Conservation (phyloP, 441 rosid species). For the Pelargonium cotyledonis region DNA sequence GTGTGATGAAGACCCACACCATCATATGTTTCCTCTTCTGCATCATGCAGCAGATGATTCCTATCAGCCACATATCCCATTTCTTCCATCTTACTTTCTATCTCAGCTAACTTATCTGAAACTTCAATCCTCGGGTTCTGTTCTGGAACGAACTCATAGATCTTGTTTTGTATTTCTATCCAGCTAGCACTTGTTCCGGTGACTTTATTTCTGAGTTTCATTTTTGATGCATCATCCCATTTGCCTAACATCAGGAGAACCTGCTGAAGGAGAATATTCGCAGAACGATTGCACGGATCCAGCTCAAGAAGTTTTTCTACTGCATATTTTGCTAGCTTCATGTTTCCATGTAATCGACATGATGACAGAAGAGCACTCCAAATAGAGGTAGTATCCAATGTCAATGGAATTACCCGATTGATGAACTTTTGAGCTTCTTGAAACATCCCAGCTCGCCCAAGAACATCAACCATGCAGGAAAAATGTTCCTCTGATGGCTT, state of each 20-base stretch:
- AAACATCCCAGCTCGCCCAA: conserved; percentile 23
- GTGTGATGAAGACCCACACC: conserved; percentile 23
- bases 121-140: conserved; percentile 13
- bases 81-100: conserved; percentile 23
- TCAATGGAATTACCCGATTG: conserved; percentile 11
- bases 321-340: conserved; percentile 25
- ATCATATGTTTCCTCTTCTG: conserved; percentile 26
- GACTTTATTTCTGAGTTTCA: background rate
- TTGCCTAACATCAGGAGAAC: conserved; percentile 19
- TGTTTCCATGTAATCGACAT: conserved; percentile 18
- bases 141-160: conserved; percentile 21
- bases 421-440: conserved; percentile 24
- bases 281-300: conserved; percentile 22
- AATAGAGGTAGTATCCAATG: conserved; percentile 15
- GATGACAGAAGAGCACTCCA: conserved; percentile 26
- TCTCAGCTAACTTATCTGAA: conserved; percentile 21
- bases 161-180: conserved; percentile 24
- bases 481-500: conserved; percentile 27
- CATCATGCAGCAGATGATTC: conserved; percentile 20
- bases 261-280: conserved; percentile 18
- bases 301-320: conserved; percentile 25
- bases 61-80: conserved; percentile 19
- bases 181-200: conserved; percentile 12
- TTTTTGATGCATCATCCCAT: conserved; percentile 22
- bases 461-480: conserved; percentile 25